phyloP scores from a whole-genome alignment of 1,284 basidiomycete genomes.

The Ganoderma boninense region DNA sequence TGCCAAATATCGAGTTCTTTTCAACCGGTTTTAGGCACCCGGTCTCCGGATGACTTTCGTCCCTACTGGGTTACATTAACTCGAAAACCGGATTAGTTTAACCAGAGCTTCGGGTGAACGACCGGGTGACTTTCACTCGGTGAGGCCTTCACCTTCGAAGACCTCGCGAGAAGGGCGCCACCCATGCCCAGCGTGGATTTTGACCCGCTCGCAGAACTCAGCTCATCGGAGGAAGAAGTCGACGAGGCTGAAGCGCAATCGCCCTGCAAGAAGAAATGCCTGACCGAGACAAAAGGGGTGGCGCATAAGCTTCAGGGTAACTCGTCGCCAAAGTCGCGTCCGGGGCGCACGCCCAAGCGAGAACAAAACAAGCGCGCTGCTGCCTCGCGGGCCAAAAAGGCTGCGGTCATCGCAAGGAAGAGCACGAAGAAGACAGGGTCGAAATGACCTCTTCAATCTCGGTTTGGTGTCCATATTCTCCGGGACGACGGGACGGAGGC shows the following conservation, averaged over 20 bases:
- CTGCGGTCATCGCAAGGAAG: neutral
- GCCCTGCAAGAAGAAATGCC: neutral
- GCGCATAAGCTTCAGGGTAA: neutral
- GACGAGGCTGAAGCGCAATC: neutral
- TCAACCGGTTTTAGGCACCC: no score
- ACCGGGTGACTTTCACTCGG: no score
- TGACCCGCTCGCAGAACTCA: neutral
- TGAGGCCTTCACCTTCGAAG: neutral
- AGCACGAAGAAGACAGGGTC: neutral
- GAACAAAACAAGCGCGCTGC: neutral
- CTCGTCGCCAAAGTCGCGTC: no score
- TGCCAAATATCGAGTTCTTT: no score
- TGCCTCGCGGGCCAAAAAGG: neutral
- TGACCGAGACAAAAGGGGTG: neutral
- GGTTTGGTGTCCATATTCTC: no score
- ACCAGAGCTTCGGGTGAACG: no score
- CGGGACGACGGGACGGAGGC: no score
- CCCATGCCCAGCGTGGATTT: neutral
- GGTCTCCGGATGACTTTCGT: no score
- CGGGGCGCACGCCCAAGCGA: neutral
- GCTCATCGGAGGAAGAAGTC: neutral
- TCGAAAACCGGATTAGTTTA: no score
- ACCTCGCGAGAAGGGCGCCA: neutral
- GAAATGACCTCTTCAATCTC: neutral
- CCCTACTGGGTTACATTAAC: no score